These are phyloP conservation scores for Ogataea methylovora DNA, from an alignment of 805 yeast species.

Conservation along the genomic window DNA sequence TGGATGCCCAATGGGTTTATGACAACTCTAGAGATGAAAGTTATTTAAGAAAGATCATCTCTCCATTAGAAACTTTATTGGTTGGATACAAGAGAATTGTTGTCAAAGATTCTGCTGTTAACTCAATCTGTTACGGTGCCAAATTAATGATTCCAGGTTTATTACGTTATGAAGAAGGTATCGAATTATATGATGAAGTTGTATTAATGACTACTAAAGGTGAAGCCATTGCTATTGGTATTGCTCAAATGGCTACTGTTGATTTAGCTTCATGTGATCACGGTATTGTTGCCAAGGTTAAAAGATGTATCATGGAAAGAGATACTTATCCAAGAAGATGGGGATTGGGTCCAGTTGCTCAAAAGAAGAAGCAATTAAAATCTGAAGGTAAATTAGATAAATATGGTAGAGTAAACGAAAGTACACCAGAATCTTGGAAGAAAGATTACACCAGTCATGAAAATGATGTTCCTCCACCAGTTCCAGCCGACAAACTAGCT, in stretches of 20 bases:
- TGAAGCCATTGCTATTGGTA: slow-evolving; percentile 97
- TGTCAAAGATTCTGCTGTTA: slow-evolving; percentile 86
- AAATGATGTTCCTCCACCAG: slow-evolving; percentile 52
- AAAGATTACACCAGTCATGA: slow-evolving; percentile 68
- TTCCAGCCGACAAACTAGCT: slow-evolving; percentile 44
- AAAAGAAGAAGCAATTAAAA: slow-evolving; percentile 96
- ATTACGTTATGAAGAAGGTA: slow-evolving; percentile 94
- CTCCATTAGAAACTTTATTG: slow-evolving; percentile 89
- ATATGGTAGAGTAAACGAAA: slow-evolving; percentile 88
- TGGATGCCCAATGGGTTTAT: slow-evolving; percentile 97
- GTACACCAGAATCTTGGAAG: slow-evolving; percentile 92
- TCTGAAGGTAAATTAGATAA: slow-evolving; percentile 96
- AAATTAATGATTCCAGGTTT: slow-evolving; percentile 98
- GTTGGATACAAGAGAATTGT: slow-evolving; percentile 96
- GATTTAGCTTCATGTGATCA: slow-evolving; percentile 96
- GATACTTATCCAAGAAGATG: slow-evolving; percentile 99
- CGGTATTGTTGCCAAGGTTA: slow-evolving; percentile 97
- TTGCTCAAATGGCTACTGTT: slow-evolving; percentile 98
- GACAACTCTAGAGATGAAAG: slow-evolving; percentile 97
- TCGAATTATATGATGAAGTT: slow-evolving; percentile 95
- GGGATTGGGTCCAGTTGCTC: slow-evolving; percentile 99
- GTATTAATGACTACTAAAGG: slow-evolving; percentile 98
- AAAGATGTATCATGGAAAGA: slow-evolving; percentile 99
- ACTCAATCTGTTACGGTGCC: slow-evolving; percentile 98
- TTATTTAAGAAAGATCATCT: slow-evolving; percentile 86